A percentile compares a stretch with the other conserved stretches of the same genome.
Evolutionary conservation across 1,284 basidiomycete species (phyloP).

Genomic region (Sporisorium reilianum): DNA sequence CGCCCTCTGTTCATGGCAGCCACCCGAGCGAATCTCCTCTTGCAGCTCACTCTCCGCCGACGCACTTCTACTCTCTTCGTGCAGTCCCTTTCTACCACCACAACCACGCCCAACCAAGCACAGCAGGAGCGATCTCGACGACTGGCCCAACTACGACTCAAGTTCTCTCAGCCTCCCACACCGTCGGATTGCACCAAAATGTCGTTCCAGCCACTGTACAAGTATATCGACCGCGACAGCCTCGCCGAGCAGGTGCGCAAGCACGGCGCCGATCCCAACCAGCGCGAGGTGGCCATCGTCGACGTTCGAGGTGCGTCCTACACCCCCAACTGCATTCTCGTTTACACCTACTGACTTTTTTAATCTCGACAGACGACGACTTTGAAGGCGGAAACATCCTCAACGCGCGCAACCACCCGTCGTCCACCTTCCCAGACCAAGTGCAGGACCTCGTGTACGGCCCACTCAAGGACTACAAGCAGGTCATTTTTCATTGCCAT

Average conservation of each 20-base stretch:
- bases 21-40: background rate
- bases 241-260: slow-evolving; percentile 50
- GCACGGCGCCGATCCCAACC: slow-evolving; percentile 21
- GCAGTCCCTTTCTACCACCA: slow-evolving; percentile 3
- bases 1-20: background rate
- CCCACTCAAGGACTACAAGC: slow-evolving; percentile 53
- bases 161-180: slow-evolving; percentile 24
- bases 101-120: background rate
- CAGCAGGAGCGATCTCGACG: slow-evolving; percentile 13
- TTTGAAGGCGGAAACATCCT: slow-evolving; percentile 69
- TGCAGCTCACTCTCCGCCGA: background rate
- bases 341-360: background rate
- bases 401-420: slow-evolving; percentile 62
- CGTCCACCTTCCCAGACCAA: slow-evolving; percentile 49
- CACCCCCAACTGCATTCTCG: background rate
- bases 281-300: slow-evolving; percentile 56
- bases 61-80: no score
- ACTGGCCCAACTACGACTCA: slow-evolving; percentile 26
- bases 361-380: slow-evolving; percentile 62
- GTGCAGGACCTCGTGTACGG: slow-evolving; percentile 60
- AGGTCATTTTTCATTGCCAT: slow-evolving; percentile 70
- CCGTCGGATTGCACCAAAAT: slow-evolving; percentile 15
- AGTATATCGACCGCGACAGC: slow-evolving; percentile 55
- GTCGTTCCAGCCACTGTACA: slow-evolving; percentile 58
- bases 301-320: slow-evolving; percentile 59